Base-by-base conservation (phyloP, 768 basidiomycete species). In the Atractiella rhizophila region DNA sequence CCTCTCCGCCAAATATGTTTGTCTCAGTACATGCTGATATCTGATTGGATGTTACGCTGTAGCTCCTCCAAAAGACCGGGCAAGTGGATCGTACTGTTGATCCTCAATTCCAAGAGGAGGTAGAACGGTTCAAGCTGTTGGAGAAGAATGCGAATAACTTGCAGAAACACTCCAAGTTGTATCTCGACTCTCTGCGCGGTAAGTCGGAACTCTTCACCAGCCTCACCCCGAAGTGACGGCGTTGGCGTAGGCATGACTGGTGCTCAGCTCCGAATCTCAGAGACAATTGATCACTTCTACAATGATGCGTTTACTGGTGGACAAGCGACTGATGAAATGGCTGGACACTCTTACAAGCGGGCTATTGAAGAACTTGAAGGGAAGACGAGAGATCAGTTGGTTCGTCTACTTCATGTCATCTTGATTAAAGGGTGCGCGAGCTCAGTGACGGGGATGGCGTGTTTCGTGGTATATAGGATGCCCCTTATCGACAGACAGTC, bases 51-150 rank as follows among this genome's bases (percentile, higher is more conserved):
- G n/a, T n/a, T n/a, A n/a, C n/a, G n/a, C n/a, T n/a, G 74, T 81
- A 83, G 79, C 68, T 96, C 52, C 68, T 88, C 58, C 86, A 94
- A 66, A 94, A 94, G 71, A 88, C 86, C 1, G 88, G 88, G 42
- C 86, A 94, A 61, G 82, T 96, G 45, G 88, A 96, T 57, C 68
- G 85, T 23, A 96, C 88, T 0, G 70, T 91, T 20, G 88, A 96
- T 60, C 65, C 79, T 37, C 85, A 96, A 54, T 96, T 91, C 54
- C 76, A 85, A 43, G 86, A 91, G 59, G 82, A 91, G 57, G 70
- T 20, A 28, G 23, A 21, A 19, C 18, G 21, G 24, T 35, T 25
- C 29, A 46, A 39, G 51, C 94, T 88, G 25, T 82, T 76, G 60
- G 88, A 98, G 68, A 98, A 94, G 65, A 88, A 96, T 67, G 77